Evolutionary conservation across 2,329 filamentous ascomycete species (phyloP).

Genomic region (Colletotrichum liriopes): DNA sequence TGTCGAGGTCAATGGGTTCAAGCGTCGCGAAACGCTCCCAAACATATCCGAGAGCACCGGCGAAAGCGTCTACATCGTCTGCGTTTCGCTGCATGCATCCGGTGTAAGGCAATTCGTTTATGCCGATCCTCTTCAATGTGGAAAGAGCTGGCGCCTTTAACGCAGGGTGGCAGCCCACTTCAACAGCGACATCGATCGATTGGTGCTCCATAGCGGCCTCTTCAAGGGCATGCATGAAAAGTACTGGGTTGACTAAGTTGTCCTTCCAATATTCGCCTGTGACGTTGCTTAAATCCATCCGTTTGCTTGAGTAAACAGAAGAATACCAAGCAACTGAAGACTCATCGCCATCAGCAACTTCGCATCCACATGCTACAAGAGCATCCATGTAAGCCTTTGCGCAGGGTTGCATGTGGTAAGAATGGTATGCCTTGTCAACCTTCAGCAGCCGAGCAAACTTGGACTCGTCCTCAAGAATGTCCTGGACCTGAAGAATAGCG

Average conservation of each 20-base stretch:
- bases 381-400: not conserved
- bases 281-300: not conserved
- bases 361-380: not conserved
- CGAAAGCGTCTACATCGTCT: slow-evolving; percentile 43
- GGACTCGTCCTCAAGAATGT: not conserved
- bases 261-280: slow-evolving; percentile 5
- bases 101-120: slow-evolving; percentile 45
- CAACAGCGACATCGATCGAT: slow-evolving; percentile 45
- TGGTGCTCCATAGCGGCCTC: not conserved
- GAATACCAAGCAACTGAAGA: not conserved
- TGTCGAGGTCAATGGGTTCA: too few species aligned
- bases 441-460: not conserved
- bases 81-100: slow-evolving; percentile 45
- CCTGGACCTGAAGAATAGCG: slow-evolving; percentile 46
- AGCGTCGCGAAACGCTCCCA: not conserved
- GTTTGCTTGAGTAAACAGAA: not conserved
- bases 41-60: slow-evolving; percentile 19
- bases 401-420: not conserved
- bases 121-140: not conserved
- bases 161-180: slow-evolving; percentile 56
- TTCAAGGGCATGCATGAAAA: slow-evolving; percentile 40
- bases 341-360: not conserved
- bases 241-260: not conserved
- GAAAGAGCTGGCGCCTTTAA: slow-evolving; percentile 53
- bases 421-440: not conserved